Evolutionary conservation across 305 asterid genomes (phyloP).

Genomic region (Fraxinus velutina): DNA sequence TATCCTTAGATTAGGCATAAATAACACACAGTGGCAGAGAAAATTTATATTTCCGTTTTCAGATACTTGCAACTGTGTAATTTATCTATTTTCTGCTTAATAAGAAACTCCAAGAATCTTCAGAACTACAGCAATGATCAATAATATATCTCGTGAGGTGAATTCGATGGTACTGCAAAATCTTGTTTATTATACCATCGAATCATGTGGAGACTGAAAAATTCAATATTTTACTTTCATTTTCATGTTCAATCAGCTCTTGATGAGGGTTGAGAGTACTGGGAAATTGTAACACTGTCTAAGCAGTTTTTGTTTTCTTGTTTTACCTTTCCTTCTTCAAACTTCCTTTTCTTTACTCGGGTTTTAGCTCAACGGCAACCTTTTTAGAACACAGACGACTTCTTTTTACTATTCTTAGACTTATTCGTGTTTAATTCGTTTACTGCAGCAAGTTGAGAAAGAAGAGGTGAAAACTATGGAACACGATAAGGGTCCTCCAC

Average conservation of each 20-base stretch:
- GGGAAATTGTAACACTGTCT: not conserved
- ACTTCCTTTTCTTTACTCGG: not conserved
- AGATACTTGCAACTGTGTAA: not conserved
- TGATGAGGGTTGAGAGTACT: not conserved
- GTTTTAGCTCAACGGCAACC: not conserved
- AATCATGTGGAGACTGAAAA: not conserved
- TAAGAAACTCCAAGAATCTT: not conserved
- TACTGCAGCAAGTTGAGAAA: slow-evolving; percentile 49
- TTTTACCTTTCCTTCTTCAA: not conserved
- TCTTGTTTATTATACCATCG: not conserved
- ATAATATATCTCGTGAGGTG: not conserved
- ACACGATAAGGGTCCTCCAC: slow-evolving; percentile 31
- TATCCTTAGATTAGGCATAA: not conserved
- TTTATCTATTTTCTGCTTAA: not conserved
- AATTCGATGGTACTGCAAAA: not conserved
- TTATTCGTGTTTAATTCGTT: not conserved
- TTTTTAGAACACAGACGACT: not conserved
- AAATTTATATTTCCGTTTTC: not conserved
- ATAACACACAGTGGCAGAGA: not conserved
- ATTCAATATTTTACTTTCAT: not conserved
- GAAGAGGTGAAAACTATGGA: slow-evolving; percentile 41
- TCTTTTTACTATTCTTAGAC: not conserved
- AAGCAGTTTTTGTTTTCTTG: not conserved
- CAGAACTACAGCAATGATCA: not conserved
- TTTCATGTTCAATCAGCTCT: not conserved